Base-by-base conservation (phyloP, 2,329 filamentous ascomycete species). In the Colletotrichum theobromicola region DNA sequence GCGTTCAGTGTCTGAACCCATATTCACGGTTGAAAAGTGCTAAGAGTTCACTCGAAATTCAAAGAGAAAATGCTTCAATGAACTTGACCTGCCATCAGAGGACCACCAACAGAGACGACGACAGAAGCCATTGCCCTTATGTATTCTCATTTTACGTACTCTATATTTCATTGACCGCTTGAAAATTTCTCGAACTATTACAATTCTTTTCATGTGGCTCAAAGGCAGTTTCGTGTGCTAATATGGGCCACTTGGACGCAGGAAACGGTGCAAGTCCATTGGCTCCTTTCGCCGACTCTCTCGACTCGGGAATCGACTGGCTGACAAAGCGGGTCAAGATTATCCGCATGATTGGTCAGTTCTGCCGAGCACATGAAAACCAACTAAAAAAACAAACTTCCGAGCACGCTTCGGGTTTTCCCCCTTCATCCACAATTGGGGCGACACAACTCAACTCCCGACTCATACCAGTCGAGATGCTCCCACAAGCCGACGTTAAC, bases 341-440 rank as follows among this genome's bases (percentile, higher is more conserved):
- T 5, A n/a, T 26, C 37, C 34, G 46, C 35, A n/a, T 75, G 60
- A 75, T 76, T 76, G 75, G 75, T 4, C 21, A n/a, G 37, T 37
- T 30, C 9, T 16, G 46, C 72, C 75, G 75, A 75, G 21, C 42
- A 5, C 9, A 21, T n/a, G 30, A 34, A 57, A 21, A 8, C 61
- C 28, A 18, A 13, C 13, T n/a, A 24, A 26, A 32, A 57, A 37
- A 37, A 53, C 69, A 37, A 26, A 53, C 63, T 69, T 53, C 64
- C 65, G 65, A 73, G 34, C 18, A 10, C 42, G 12, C n/a, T 12
- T 60, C 65, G 65, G 34, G 12, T 67, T 60, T 60, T 60, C 2
- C 42, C n/a, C 42, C 12, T 7, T n/a, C 34, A 42, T 34, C 42
- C 63, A 53, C 63, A 66, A 35, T 34, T 64, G 61, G 35, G 42